These are phyloP conservation scores for Dichotomocladium elegans DNA, from an alignment of 371 early-diverging fungal species.

Conservation along the genomic window DNA sequence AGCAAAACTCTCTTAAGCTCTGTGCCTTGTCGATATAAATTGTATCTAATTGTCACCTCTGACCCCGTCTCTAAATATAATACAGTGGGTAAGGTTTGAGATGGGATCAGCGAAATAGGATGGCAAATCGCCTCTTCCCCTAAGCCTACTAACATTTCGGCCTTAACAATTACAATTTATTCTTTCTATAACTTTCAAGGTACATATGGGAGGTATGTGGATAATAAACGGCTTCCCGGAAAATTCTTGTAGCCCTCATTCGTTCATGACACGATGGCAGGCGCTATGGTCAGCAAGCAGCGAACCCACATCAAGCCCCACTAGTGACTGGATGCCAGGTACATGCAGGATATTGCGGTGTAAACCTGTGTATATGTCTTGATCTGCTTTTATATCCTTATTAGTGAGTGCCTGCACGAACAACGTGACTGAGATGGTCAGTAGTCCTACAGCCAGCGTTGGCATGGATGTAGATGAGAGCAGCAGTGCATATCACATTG, in stretches of 20 bases:
- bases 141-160: not conserved
- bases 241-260: not conserved
- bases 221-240: not conserved
- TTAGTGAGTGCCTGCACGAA: constrained; percentile 6
- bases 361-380: no score
- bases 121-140: not conserved
- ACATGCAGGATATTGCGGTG: no score
- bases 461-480: no score
- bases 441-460: not conserved
- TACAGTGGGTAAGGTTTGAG: constrained; percentile 30
- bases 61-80: not conserved
- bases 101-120: no score
- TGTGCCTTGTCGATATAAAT: no score
- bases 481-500: not conserved
- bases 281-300: constrained; percentile 34
- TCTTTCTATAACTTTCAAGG: constrained; percentile 7
- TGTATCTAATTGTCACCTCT: not conserved
- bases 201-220: constrained; percentile 41
- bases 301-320: constrained; percentile 17
- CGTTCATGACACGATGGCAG: constrained; percentile 9
- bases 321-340: constrained; percentile 31
- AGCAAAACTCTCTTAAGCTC: constrained; percentile 4
- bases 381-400: not conserved
- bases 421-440: not conserved
- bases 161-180: not conserved